Evolutionary conservation across 805 yeast species (phyloP), one percentile per base, ranked within the genome.

Genomic region (Ogataea zsoltii): DNA sequence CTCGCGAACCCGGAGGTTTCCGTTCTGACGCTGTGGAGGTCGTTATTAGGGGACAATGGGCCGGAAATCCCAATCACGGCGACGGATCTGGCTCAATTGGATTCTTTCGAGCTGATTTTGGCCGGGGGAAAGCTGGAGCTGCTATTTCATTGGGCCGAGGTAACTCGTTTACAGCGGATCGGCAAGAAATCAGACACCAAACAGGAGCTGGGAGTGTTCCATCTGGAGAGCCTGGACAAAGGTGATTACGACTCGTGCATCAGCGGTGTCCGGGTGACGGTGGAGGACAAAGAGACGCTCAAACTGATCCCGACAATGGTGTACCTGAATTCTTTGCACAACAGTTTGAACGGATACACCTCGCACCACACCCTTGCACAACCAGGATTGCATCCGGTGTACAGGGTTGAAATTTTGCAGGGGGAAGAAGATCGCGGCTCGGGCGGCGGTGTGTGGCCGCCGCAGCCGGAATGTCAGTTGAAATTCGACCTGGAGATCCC

Each of bases 351-450:
- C 10, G 50, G 53, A 2, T 54, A 44, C 44, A 25, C 38, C 10
- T 33, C 49, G 4, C 45, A 21, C 7, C 65, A 61, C 44, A 30
- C 31, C 17, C 28, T 60, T 4, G 18, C 38, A 9, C 34, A 48
- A 17, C 56, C 56, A 3, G 63, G 63, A 4, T 21, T 62, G 43
- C 68, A 63, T 45, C 68, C 68, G 5, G 32, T 15, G 1, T 63
- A 60, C 41, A 37, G 49, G 31, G 53, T 57, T 14, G 21, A 34
- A 1, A 14, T 53, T 21, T 21, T 21, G 5, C 7, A 42, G 36
- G 26, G 23, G 28, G 39, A 16, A 9, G 13, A 15, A 33, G n/a
- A 4, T 19, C n/a, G 23, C 7, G n/a, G 10, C 31, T 28, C 13
- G 31, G 31, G 31, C 31, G 31, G 14, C 6, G 31, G 13, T 11